phyloP scores from a whole-genome alignment of 805 yeast species.

The Candida sakaeoensis region DNA sequence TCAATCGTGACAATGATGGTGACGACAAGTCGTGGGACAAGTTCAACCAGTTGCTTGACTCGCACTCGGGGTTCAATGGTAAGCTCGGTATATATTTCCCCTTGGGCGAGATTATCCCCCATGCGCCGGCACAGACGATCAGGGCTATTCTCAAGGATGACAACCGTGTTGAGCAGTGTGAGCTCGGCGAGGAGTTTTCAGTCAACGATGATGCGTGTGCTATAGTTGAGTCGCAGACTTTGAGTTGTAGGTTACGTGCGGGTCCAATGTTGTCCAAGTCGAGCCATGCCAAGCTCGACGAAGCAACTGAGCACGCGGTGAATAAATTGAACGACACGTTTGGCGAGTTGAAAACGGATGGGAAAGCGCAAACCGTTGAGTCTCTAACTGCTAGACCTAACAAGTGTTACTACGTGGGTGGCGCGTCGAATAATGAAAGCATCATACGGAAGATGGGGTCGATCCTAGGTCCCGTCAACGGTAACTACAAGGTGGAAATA shows the following conservation, averaged over 20 bases:
- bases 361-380: slow-evolving; percentile 40
- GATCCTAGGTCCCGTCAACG: slow-evolving; percentile 62
- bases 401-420: slow-evolving; percentile 80
- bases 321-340: slow-evolving; percentile 26
- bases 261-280: slow-evolving; percentile 64
- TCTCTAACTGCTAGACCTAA: slow-evolving; percentile 56
- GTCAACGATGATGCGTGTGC: slow-evolving; percentile 63
- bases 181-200: slow-evolving; percentile 35
- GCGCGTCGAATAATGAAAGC: slow-evolving; percentile 70
- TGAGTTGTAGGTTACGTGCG: slow-evolving; percentile 76
- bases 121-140: slow-evolving; percentile 60
- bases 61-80: slow-evolving; percentile 30
- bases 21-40: slow-evolving; percentile 50
- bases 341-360: slow-evolving; percentile 48
- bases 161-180: slow-evolving; percentile 22
- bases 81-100: slow-evolving; percentile 82
- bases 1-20: slow-evolving; percentile 45
- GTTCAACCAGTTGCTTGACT: slow-evolving; percentile 54
- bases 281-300: slow-evolving; percentile 11
- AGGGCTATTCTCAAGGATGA: slow-evolving; percentile 41
- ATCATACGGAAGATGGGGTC: slow-evolving; percentile 67
- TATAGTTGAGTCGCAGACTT: slow-evolving; percentile 82
- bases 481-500: slow-evolving; percentile 68
- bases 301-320: slow-evolving; percentile 16
- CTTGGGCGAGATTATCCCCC: slow-evolving; percentile 87